Evolutionary conservation across 768 basidiomycete species (phyloP).

Genomic region (Russula sp.): DNA sequence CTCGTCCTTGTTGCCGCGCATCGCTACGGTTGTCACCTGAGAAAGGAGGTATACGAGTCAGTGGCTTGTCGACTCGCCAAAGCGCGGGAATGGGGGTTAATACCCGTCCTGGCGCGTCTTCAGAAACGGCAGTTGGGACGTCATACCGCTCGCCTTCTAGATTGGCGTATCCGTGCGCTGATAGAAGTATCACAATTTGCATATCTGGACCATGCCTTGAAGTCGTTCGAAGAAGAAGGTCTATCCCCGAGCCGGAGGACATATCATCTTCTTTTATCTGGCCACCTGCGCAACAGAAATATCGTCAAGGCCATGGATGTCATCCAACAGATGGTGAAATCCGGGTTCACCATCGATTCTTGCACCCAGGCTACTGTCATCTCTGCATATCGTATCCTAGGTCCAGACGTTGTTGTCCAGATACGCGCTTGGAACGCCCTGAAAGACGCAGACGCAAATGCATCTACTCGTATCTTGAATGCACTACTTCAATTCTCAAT

Average conservation of each 20-base stretch:
- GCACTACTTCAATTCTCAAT: constrained; percentile 57
- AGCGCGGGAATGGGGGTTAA: constrained; percentile 42
- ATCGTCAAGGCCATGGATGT: constrained; percentile 47
- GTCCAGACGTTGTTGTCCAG: constrained; percentile 51
- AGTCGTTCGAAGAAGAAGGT: constrained; percentile 43
- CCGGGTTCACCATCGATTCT: constrained; percentile 48
- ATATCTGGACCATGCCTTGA: constrained; percentile 40
- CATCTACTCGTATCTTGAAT: constrained; percentile 58
- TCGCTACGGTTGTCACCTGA: constrained; percentile 43
- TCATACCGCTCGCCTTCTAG: constrained; percentile 52
- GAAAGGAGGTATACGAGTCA: constrained; percentile 53
- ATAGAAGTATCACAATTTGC: constrained; percentile 45
- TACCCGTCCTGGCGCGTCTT: constrained; percentile 44
- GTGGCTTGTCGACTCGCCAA: constrained; percentile 46
- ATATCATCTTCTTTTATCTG: constrained; percentile 62
- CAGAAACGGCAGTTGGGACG: constrained; percentile 45
- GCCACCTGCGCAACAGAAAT: constrained; percentile 64
- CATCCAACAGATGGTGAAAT: constrained; percentile 51
- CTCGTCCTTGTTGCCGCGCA: constrained; percentile 45
- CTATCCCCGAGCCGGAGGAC: constrained; percentile 54
- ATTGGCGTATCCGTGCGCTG: constrained; percentile 63
- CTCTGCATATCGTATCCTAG: constrained; percentile 53
- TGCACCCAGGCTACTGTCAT: constrained; percentile 57
- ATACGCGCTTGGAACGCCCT: constrained; percentile 45
- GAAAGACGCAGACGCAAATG: constrained; percentile 33